Conservation (phyloP, 2,329 filamentous ascomycete genomes). For the Thelonectria olida region DNA sequence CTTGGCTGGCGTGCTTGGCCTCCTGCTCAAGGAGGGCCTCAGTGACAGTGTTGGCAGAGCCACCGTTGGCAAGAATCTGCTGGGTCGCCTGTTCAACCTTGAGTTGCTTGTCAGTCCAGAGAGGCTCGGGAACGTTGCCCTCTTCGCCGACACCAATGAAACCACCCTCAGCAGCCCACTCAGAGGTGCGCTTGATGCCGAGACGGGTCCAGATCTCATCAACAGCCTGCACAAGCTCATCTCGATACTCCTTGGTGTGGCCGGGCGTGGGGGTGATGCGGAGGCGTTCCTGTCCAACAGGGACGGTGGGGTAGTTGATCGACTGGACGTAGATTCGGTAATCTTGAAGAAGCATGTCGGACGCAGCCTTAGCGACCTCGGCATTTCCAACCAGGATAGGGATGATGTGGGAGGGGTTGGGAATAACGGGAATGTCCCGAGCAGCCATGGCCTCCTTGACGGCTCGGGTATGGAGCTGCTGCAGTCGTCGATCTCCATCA, state of each 20-base stretch:
- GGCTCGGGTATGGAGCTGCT: conserved; percentile 95
- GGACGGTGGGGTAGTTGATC: conserved; percentile 99
- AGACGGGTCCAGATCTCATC: conserved; percentile 90
- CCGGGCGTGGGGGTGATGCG: conserved; percentile 96
- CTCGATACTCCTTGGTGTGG: conserved; percentile 84
- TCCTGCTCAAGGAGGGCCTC: conserved; percentile 69
- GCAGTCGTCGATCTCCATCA: conserved; percentile 86
- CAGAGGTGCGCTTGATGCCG: conserved; percentile 88
- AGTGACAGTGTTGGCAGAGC: conserved; percentile 55
- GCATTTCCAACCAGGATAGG: conserved; percentile 94
- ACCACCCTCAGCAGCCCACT: conserved; percentile 90
- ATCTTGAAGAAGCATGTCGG: conserved; percentile 88
- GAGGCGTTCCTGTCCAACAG: conserved; percentile 95
- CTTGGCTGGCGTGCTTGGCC: conserved; percentile 44
- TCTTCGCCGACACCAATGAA: conserved; percentile 93
- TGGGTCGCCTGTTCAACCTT: conserved; percentile 74
- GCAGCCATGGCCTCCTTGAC: conserved; percentile 85
- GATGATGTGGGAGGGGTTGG: conserved; percentile 96
- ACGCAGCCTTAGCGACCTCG: conserved; percentile 89
- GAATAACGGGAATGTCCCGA: conserved; percentile 93
- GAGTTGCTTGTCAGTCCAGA: conserved; percentile 93
- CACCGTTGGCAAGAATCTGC: conserved; percentile 63
- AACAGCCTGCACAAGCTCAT: conserved; percentile 84
- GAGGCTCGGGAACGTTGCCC: conserved; percentile 69
- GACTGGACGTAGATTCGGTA: conserved; percentile 97